Base-by-base conservation (phyloP, 2,329 filamentous ascomycete genomes). In the Neopestalotiopsis clavispora region DNA sequence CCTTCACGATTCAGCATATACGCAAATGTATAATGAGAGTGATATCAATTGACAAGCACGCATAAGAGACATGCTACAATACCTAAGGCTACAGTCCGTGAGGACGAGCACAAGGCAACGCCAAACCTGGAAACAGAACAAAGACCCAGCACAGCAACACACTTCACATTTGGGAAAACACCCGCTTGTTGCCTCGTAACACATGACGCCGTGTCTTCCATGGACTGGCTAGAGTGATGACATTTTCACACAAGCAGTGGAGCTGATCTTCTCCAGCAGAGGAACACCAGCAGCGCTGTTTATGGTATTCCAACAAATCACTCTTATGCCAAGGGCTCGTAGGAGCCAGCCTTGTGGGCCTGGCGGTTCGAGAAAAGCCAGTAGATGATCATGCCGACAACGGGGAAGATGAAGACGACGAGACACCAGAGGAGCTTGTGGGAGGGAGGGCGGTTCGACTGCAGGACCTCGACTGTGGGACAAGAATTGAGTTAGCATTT, bases 391-490 rank as follows among this genome's bases (percentile, higher is more conserved):
- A 90, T 82, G 69, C 89, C 89, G 72, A 87, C 76, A 63, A 91
- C 81, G 4, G 89, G 89, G 81, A 91, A 90, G 71, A 91, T 78
- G 81, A 91, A 91, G 74, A 91, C 87, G 58, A 90, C 80, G 0
- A 91, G 80, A 63, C 84, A 87, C 89, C 89, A 91, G 38, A 90
- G 80, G 3, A 91, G 77, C 81, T 91, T 91, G 78, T 85, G 81
- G 23, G 80, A 77, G 23, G 84, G 80, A 4, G 88, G 84, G 69
- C 89, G 88, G 78, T 86, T 89, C 56, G 89, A 91, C 78, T 90
- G 87, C 68, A 91, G 80, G 72, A 91, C 86, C 79, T 91, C 89
- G 73, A 91, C 89, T 91, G 71, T 68, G 13, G 59, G 14, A 52
- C 23, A 14, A 71, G 32, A 34, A 42, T 65, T 4, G n/a, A 28